Percentiles rank a stretch among this genome's conserved stretches.
Conservation (phyloP, 2,329 filamentous ascomycete species). For the Epichloe festucae region DNA sequence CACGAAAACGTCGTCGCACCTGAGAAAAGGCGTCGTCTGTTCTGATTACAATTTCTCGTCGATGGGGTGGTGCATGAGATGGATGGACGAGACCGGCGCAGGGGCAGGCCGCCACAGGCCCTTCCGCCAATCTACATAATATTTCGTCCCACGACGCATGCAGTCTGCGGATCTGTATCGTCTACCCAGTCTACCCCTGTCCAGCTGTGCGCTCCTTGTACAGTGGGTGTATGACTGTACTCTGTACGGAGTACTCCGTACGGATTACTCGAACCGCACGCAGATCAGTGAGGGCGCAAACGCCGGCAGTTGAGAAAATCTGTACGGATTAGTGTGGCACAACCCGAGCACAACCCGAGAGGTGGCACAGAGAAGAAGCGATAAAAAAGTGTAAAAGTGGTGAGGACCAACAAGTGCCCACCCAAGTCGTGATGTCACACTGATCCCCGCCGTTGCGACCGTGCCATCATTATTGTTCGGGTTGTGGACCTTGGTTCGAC, state of each 20-base stretch:
- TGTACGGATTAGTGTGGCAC: neutral
- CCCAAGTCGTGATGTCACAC: constrained; percentile 3
- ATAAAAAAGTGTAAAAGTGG: neutral
- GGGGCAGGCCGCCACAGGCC: neutral
- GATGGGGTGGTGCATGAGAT: neutral
- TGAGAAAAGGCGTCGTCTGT: neutral
- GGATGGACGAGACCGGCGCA: neutral
- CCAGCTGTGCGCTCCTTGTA: constrained; percentile 2
- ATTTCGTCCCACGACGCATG: neutral
- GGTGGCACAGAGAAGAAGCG: neutral
- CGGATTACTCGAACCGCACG: neutral
- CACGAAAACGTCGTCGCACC: too few species aligned
- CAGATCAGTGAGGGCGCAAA: neutral
- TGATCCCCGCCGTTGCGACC: constrained; percentile 1
- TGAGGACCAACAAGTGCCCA: neutral
- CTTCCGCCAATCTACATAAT: neutral
- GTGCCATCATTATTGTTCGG: neutral
- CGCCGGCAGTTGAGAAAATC: neutral
- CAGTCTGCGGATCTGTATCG: neutral
- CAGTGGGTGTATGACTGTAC: neutral
- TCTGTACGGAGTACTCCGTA: too few species aligned
- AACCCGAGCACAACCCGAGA: neutral
- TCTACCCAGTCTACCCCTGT: neutral
- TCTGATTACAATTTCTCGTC: neutral
- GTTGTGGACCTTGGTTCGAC: neutral